Conservation (phyloP, 2,329 filamentous ascomycete genomes). For the Aspergillus oerlinghausenensis region DNA sequence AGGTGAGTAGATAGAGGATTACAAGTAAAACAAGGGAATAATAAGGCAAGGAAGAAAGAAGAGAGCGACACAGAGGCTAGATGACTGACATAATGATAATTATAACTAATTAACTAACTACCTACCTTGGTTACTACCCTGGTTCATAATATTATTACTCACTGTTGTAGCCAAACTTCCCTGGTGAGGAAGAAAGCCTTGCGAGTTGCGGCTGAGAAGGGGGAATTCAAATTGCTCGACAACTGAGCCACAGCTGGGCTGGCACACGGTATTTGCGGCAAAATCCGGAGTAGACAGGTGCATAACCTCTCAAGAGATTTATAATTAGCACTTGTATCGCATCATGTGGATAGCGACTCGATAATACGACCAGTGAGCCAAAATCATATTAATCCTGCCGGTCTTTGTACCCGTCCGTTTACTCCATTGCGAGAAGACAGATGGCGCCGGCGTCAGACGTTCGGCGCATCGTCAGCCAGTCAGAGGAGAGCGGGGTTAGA, state of each 20-base stretch:
- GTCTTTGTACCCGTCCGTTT: not conserved
- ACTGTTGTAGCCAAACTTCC: not conserved
- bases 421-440: not conserved
- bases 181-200: constrained; percentile 5
- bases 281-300: not conserved
- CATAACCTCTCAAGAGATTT: not conserved
- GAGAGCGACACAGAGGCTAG: not conserved
- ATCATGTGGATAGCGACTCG: not conserved
- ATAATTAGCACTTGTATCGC: not conserved
- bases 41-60: not conserved
- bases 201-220: constrained; percentile 2
- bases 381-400: not conserved
- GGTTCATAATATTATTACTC: not conserved
- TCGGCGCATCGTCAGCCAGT: constrained; percentile 6
- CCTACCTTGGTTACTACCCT: not conserved
- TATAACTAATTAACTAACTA: not conserved
- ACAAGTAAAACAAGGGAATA: not conserved
- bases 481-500: not conserved
- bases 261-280: not conserved
- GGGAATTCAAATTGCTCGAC: not conserved
- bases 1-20: not conserved
- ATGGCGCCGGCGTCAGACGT: not conserved
- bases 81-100: not conserved
- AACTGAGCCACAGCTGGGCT: constrained; percentile 3
- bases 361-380: constrained; percentile 1